Conservation (phyloP, 108 stramenopile species). For the Nannochloropsis gaditana region DNA sequence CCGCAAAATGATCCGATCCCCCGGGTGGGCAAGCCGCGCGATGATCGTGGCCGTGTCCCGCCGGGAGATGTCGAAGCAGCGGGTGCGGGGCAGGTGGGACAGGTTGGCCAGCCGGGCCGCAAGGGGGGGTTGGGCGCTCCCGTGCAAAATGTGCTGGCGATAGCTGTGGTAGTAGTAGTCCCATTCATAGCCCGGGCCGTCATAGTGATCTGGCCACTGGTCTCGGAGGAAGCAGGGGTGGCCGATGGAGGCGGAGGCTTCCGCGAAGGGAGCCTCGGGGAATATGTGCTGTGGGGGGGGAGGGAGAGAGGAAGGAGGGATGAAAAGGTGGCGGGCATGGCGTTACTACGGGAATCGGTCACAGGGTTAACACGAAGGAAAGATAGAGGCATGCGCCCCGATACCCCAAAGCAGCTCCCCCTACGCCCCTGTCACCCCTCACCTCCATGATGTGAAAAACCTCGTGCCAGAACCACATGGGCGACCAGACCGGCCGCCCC, state of each 20-base stretch:
- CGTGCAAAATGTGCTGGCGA: not conserved
- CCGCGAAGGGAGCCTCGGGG: constrained; percentile 3
- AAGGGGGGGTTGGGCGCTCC: not conserved
- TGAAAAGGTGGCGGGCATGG: not conserved
- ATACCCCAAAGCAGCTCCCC: not conserved
- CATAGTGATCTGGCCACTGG: constrained; percentile 14
- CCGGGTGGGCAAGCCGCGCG: not conserved
- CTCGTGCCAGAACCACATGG: constrained; percentile 19
- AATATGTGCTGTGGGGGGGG: not conserved
- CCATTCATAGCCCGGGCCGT: not conserved
- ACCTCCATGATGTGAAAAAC: constrained; percentile 17
- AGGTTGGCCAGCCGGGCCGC: not conserved
- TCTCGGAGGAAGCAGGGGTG: not conserved
- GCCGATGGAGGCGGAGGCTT: not conserved
- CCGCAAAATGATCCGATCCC: not conserved
- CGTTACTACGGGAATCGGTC: not conserved
- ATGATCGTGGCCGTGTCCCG: not conserved
- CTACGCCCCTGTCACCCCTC: not conserved
- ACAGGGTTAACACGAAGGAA: no score
- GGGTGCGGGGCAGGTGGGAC: not conserved
- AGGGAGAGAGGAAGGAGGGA: not conserved
- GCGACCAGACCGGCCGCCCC: not conserved
- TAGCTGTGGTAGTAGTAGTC: not conserved
- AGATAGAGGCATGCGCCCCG: no score
- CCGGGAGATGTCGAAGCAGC: not conserved